Evolutionary conservation across 352 stramenopile species (phyloP), one percentile per base, ranked within the genome.

Genomic region (Pilasporangium apinafurcum): DNA sequence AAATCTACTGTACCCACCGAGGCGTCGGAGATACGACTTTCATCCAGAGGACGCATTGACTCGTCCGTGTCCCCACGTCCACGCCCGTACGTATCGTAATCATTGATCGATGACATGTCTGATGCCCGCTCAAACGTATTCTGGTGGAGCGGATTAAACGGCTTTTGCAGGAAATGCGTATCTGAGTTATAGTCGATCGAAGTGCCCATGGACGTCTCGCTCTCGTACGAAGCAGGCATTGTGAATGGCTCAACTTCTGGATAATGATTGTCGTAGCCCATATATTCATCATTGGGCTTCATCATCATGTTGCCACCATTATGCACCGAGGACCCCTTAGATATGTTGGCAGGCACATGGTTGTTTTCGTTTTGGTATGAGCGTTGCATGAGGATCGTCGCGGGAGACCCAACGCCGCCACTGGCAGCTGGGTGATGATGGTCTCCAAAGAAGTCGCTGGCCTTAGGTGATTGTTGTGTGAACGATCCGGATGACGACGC

Each of bases 401-500:
- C n/a, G n/a, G n/a, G n/a, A n/a, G n/a, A n/a, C n/a, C n/a, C n/a
- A n/a, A n/a, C n/a, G n/a, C n/a, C n/a, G n/a, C n/a, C n/a, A n/a
- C n/a, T n/a, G n/a, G n/a, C n/a, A n/a, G n/a, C n/a, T n/a, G n/a
- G n/a, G n/a, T n/a, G n/a, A n/a, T n/a, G n/a, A n/a, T n/a, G n/a
- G 5, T 35, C 46, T 13, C 21, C 44, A 27, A 50, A 59, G 10
- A 26, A 33, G n/a, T 35, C 38, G 33, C 65, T 71, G 51, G 60
- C 53, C 21, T 49, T 59, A 4, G 56, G 53, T 14, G 51, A 56
- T n/a, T 38, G 35, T 13, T 29, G 35, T 12, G 38, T 50, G 16
- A 73, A 57, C 21, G 72, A 83, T 9, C 67, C 70, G 3, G 65
- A 82, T 3, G 76, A 88, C 8, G 72, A 88, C 18, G 68, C 65